Evolutionary conservation across 2,329 filamentous ascomycete genomes (phyloP).

Genomic region (Fusarium tupiense): DNA sequence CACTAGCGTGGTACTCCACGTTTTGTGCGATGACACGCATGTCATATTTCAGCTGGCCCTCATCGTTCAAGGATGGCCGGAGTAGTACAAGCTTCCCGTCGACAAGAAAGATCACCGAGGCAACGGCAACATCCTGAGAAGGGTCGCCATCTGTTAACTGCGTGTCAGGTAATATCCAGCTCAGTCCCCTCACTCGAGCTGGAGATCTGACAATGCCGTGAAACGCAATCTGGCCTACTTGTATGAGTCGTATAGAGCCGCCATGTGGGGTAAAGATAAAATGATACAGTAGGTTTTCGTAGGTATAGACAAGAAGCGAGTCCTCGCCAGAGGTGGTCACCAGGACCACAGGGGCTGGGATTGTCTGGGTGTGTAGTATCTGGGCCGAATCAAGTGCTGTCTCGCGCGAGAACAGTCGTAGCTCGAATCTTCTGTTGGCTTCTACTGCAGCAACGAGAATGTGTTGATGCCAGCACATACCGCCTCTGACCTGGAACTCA

Average conservation of each 20-base stretch:
- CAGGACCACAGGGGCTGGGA: constrained; percentile 88
- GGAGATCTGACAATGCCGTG: constrained; percentile 96
- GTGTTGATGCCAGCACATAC: constrained; percentile 99
- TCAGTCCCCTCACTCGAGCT: constrained; percentile 89
- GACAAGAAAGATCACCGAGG: constrained; percentile 94
- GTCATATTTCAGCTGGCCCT: constrained; percentile 92
- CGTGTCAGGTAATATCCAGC: constrained; percentile 93
- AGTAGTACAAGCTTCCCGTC: constrained; percentile 95
- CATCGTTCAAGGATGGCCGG: constrained; percentile 84
- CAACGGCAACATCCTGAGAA: constrained; percentile 92
- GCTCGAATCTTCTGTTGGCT: constrained; percentile 79
- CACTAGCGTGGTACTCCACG: constrained; percentile 93
- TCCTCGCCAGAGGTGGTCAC: constrained; percentile 91
- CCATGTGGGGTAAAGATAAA: constrained; percentile 83
- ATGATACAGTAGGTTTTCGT: constrained; percentile 95
- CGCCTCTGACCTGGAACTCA: constrained; percentile 90
- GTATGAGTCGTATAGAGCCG: constrained; percentile 79
- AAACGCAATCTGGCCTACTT: constrained; percentile 98
- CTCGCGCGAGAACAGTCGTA: constrained; percentile 94
- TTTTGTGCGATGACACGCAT: constrained; percentile 97
- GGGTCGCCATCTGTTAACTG: constrained; percentile 92
- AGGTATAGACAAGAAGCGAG: constrained; percentile 94
- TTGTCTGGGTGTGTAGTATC: constrained; percentile 77
- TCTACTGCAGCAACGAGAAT: constrained; percentile 95
- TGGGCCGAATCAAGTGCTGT: constrained; percentile 77